Evolutionary conservation across 1,284 basidiomycete species (phyloP).

Genomic region (Leccinum griseonigrum): DNA sequence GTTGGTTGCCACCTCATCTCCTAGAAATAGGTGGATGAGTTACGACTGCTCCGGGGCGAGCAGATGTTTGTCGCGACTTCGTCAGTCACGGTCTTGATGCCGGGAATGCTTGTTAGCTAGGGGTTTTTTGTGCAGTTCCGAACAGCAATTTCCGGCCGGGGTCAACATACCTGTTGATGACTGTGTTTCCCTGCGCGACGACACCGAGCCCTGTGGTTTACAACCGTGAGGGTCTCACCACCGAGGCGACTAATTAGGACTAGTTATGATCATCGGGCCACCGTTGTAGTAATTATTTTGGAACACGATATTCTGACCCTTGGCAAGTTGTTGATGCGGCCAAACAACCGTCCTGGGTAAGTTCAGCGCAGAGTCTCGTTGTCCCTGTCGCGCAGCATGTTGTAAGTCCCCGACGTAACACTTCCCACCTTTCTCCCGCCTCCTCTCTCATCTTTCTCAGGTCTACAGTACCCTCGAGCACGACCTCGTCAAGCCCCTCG

Average conservation of each 20-base stretch:
- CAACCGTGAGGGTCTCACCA: not conserved
- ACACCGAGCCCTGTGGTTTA: not conserved
- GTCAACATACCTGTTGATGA: not conserved
- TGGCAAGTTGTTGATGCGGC: slow-evolving; percentile 46
- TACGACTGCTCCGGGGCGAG: not conserved
- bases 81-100: not conserved
- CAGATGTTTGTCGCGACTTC: not conserved
- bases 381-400: too few species aligned
- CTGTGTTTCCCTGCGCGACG: not conserved
- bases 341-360: slow-evolving; percentile 56
- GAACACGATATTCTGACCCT: slow-evolving; percentile 54
- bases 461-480: too few species aligned
- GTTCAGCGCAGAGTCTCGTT: too few species aligned
- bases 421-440: too few species aligned
- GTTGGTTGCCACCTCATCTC: not conserved
- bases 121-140: not conserved
- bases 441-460: too few species aligned
- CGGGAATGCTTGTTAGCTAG: slow-evolving; percentile 2
- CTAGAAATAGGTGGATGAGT: not conserved
- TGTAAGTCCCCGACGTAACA: too few species aligned
- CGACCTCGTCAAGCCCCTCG: too few species aligned
- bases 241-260: not conserved
- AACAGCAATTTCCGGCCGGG: too few species aligned
- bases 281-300: slow-evolving; percentile 50
- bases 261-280: slow-evolving; percentile 45